phyloP scores from a whole-genome alignment of 129 eudicot species.

The Helichrysum umbraculigerum region DNA sequence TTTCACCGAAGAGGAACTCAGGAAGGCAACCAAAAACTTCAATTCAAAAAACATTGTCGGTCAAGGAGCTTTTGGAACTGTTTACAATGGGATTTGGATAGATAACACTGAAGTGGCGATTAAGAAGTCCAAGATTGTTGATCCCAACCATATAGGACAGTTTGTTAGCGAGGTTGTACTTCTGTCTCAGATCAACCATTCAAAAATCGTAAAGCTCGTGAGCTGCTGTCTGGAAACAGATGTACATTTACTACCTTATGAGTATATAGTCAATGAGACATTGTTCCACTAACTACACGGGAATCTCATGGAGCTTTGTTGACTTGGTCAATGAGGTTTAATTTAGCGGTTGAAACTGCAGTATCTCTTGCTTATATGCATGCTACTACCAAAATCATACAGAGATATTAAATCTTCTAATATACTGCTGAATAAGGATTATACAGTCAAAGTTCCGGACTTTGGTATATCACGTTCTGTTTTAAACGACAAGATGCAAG shows the following conservation, averaged over 20 bases:
- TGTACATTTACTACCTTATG: slow-evolving; percentile 27
- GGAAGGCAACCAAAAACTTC: slow-evolving; percentile 29
- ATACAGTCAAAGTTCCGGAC: slow-evolving; percentile 24
- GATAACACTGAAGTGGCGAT: slow-evolving; percentile 21
- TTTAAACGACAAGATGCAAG: slow-evolving; percentile 17
- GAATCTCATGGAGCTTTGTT: slow-evolving; percentile 4
- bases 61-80: slow-evolving; percentile 27
- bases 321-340: slow-evolving; percentile 14
- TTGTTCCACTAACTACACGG: slow-evolving; percentile 28
- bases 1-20: slow-evolving; percentile 31
- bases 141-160: slow-evolving; percentile 23
- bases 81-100: slow-evolving; percentile 23
- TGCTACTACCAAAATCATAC: slow-evolving; percentile 28
- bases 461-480: slow-evolving; percentile 26
- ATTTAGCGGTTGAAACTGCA: slow-evolving; percentile 24
- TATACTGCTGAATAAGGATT: slow-evolving; percentile 24
- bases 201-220: slow-evolving; percentile 23
- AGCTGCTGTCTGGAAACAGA: slow-evolving; percentile 35
- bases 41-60: slow-evolving; percentile 7
- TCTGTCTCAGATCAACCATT: slow-evolving; percentile 32
- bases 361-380: slow-evolving; percentile 32
- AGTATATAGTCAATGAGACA: slow-evolving; percentile 26
- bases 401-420: slow-evolving; percentile 33
- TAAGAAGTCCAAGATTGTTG: slow-evolving; percentile 31
- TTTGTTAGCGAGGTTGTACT: slow-evolving; percentile 34